These are phyloP conservation scores for Ceratocystis ficicola DNA, from an alignment of 2,329 filamentous ascomycete species.

Conservation along the genomic window DNA sequence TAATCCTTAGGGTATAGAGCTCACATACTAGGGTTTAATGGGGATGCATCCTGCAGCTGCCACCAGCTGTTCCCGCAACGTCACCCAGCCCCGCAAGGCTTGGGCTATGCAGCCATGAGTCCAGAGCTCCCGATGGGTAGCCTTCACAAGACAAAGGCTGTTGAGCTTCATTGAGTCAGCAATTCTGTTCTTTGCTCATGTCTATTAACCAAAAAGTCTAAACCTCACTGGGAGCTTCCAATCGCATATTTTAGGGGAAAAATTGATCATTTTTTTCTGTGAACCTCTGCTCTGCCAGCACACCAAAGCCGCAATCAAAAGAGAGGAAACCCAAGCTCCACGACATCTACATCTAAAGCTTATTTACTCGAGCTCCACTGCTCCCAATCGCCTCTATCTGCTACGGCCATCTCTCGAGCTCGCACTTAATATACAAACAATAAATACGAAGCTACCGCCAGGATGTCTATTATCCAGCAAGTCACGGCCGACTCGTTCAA, in stretches of 20 bases:
- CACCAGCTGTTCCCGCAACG: neutral
- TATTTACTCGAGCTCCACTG: constrained; percentile 16
- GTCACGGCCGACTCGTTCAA: constrained; percentile 47
- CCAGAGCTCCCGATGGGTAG: constrained; percentile 9
- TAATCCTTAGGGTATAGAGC: neutral
- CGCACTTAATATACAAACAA: neutral
- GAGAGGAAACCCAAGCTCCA: neutral
- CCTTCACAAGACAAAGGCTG: neutral
- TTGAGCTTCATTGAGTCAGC: neutral
- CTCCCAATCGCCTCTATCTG: neutral
- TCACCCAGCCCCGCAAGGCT: constrained; percentile 19
- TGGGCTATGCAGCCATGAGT: constrained; percentile 8
- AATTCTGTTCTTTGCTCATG: neutral
- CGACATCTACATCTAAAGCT: constrained; percentile 6
- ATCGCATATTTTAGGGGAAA: neutral
- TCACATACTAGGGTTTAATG: neutral
- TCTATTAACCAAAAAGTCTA: neutral
- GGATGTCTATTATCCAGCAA: constrained; percentile 57
- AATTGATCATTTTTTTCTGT: neutral
- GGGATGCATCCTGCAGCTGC: neutral
- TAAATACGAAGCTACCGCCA: constrained; percentile 9
- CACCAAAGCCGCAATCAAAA: constrained; percentile 13
- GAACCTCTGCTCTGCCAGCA: neutral
- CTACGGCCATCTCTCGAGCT: neutral
- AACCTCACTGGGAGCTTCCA: neutral